These are phyloP conservation scores for Trichocomaceae sp. DNA, from an alignment of 2,329 filamentous ascomycete genomes.

Conservation along the genomic window DNA sequence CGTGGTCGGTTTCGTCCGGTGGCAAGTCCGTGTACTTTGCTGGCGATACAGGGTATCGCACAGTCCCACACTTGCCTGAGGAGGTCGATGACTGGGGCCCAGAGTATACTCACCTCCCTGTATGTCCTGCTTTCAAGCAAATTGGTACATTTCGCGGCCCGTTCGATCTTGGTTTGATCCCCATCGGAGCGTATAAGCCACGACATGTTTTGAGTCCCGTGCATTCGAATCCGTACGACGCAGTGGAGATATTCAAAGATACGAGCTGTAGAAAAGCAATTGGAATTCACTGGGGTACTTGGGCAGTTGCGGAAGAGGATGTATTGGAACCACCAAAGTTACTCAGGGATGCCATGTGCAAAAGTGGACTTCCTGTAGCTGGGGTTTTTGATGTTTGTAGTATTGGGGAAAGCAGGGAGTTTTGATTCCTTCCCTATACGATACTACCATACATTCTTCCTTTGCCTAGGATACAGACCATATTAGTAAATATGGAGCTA, in stretches of 20 bases:
- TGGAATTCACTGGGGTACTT: conserved; percentile 62
- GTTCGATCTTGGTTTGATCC: conserved; percentile 79
- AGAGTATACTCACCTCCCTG: conserved; percentile 55
- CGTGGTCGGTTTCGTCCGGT: conserved; percentile 16
- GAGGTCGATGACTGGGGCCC: conserved; percentile 61
- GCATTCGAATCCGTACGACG: conserved; percentile 75
- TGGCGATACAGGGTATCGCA: conserved; percentile 72
- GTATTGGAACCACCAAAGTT: conserved; percentile 67
- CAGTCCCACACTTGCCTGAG: conserved; percentile 56
- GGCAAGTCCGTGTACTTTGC: conserved; percentile 17
- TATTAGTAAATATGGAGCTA: too few species aligned
- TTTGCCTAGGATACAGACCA: too few species aligned
- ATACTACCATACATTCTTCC: too few species aligned
- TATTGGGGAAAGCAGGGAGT: conserved; percentile 13
- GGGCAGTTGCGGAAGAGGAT: conserved; percentile 71
- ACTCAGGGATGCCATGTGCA: conserved; percentile 60
- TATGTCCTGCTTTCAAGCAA: conserved; percentile 71
- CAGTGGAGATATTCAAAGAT: conserved; percentile 76
- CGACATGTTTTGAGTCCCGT: conserved; percentile 60
- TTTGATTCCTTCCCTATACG: not conserved
- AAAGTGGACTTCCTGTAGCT: conserved; percentile 34
- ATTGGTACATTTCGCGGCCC: conserved; percentile 70
- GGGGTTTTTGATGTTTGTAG: conserved; percentile 13
- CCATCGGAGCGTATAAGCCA: conserved; percentile 70
- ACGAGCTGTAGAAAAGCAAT: conserved; percentile 66